Percentiles rank a stretch among this genome's conserved stretches.
Evolutionary conservation across 768 basidiomycete genomes (phyloP).

Genomic region (Russula vinacea): DNA sequence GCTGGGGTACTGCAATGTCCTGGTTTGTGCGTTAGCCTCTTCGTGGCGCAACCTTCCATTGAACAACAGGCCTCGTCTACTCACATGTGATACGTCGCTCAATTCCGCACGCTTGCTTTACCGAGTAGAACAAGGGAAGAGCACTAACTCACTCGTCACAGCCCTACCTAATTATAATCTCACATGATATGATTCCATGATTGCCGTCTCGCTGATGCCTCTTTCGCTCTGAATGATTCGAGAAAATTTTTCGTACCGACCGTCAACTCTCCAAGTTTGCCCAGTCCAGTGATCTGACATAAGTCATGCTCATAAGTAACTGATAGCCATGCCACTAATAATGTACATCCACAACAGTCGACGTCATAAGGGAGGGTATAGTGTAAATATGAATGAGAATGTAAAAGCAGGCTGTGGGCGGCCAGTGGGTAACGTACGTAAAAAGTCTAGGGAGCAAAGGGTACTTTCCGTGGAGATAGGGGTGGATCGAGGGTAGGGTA

Average conservation of each 20-base stretch:
- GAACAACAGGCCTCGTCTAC: not conserved
- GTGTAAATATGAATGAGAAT: slow-evolving; percentile 7
- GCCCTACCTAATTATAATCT: not conserved
- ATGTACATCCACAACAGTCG: slow-evolving; percentile 25
- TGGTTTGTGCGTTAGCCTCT: not conserved
- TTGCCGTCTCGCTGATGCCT: not conserved
- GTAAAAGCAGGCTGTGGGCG: slow-evolving; percentile 10
- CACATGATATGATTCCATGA: not conserved
- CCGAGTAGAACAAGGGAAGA: not conserved
- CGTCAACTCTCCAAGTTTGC: not conserved
- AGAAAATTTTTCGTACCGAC: not conserved
- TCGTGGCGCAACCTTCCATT: slow-evolving; percentile 8
- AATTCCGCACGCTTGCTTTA: not conserved
- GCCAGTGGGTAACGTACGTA: not conserved
- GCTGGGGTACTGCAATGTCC: not conserved
- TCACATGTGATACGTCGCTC: not conserved
- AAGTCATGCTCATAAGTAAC: slow-evolving; percentile 3
- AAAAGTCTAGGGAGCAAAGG: slow-evolving; percentile 3
- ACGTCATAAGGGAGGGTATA: slow-evolving; percentile 17
- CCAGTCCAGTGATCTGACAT: slow-evolving; percentile 3
- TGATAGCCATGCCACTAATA: slow-evolving; percentile 18
- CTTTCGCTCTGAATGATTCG: not conserved
- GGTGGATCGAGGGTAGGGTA: not conserved
- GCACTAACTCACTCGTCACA: not conserved
- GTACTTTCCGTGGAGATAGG: not conserved